Evolutionary conservation across 208 protist genomes (phyloP).

Genomic region (Wallacemonas sp.): DNA sequence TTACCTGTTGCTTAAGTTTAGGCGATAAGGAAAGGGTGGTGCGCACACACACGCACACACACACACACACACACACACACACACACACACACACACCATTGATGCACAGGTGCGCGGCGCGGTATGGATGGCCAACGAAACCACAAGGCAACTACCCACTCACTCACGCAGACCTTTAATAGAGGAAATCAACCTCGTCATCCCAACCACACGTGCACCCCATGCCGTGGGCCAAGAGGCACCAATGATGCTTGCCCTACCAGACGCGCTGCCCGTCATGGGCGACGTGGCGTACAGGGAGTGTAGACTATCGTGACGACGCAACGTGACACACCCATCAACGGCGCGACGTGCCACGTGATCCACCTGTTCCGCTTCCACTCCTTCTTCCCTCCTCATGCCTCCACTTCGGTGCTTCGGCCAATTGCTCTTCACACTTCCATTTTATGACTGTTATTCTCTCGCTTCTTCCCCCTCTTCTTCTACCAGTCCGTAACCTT

Average conservation of each 20-base stretch:
- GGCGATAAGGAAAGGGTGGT: no score
- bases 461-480: constrained; percentile 13
- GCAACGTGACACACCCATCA: no score
- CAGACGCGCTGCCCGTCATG: no score
- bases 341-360: no score
- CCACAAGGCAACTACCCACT: no score
- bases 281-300: no score
- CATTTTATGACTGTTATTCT: not conserved
- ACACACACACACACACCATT: not conserved
- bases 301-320: no score
- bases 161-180: not conserved
- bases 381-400: not conserved
- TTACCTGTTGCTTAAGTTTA: constrained; percentile 69
- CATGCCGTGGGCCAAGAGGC: no score
- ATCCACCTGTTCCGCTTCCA: constrained; percentile 7
- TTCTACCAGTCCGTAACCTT: constrained; percentile 1
- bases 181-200: not conserved
- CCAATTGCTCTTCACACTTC: constrained; percentile 8
- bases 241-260: no score
- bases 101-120: not conserved
- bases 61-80: not conserved
- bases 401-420: not conserved
- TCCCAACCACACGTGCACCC: no score
- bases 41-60: no score
- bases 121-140: no score